Conservation (phyloP, 2,329 filamentous ascomycete species). For the Plectosphaerella sp. region DNA sequence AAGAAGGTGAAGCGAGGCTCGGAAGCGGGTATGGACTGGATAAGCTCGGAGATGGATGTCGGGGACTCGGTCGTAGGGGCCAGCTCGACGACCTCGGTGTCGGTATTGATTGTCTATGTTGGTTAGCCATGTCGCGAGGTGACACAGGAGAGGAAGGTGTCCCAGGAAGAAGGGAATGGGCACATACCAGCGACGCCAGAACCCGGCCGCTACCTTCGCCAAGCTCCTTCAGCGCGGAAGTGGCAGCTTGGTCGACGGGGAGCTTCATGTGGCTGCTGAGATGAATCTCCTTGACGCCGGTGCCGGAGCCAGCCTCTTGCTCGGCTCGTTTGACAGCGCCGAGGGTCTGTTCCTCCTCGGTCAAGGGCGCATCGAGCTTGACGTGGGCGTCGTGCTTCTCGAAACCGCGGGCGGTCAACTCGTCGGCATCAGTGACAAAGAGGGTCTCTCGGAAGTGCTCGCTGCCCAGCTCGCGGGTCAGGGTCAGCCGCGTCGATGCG, state of each 20-base stretch:
- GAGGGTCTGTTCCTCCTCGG: slow-evolving; percentile 70
- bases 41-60: slow-evolving; percentile 54
- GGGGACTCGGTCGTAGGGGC: slow-evolving; percentile 47
- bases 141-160: neutral
- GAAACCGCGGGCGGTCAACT: slow-evolving; percentile 68
- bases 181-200: slow-evolving; percentile 62
- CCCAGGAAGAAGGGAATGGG: neutral
- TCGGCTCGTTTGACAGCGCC: slow-evolving; percentile 72
- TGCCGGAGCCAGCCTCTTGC: slow-evolving; percentile 68
- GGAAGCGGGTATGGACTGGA: slow-evolving; percentile 54
- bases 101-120: slow-evolving; percentile 64
- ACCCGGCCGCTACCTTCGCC: slow-evolving; percentile 42
- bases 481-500: slow-evolving; percentile 69
- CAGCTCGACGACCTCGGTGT: slow-evolving; percentile 65
- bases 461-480: slow-evolving; percentile 71
- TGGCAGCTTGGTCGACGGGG: slow-evolving; percentile 58
- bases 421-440: slow-evolving; percentile 65
- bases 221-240: slow-evolving; percentile 59
- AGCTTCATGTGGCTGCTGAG: slow-evolving; percentile 53
- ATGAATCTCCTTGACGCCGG: slow-evolving; percentile 53
- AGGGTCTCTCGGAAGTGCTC: slow-evolving; percentile 76
- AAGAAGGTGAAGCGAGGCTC: slow-evolving; percentile 80
- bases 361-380: slow-evolving; percentile 63
- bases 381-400: slow-evolving; percentile 66
- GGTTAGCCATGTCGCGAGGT: neutral